A percentile compares a stretch with the other conserved stretches of the same genome.
phyloP scores from a whole-genome alignment of 306 rosid species.

The Heteromeles arbutifolia region DNA sequence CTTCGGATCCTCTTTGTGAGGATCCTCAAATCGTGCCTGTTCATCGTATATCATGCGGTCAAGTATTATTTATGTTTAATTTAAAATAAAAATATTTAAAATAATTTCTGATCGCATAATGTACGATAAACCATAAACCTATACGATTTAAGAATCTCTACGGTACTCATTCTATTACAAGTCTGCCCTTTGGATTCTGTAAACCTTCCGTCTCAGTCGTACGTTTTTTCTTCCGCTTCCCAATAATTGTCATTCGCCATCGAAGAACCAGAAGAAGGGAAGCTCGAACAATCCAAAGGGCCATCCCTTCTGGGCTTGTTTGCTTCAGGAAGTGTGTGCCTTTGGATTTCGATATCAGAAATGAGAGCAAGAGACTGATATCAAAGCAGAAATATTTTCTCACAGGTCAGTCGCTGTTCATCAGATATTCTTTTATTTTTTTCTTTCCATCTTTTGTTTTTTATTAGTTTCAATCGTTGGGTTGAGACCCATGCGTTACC shows the following conservation, averaged over 20 bases:
- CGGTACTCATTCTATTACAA: too few relatives aligned
- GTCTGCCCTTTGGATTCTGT: neutral
- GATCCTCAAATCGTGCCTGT: too few relatives aligned
- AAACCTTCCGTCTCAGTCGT: neutral
- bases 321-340: conserved; percentile 4
- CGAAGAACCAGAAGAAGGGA: neutral
- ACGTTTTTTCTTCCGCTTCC: neutral
- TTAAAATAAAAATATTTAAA: too few relatives aligned
- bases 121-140: too few relatives aligned
- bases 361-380: neutral
- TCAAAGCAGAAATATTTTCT: neutral
- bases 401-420: conserved; percentile 7
- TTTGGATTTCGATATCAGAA: conserved; percentile 19
- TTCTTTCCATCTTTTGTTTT: neutral
- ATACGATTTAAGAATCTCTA: rapidly evolving
- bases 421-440: neutral
- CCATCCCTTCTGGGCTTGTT: neutral
- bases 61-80: too few relatives aligned
- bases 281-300: neutral
- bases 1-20: too few relatives aligned
- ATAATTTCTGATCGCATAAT: too few relatives aligned
- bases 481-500: neutral
- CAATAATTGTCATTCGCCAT: neutral
- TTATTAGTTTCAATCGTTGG: neutral
- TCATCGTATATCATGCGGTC: rapidly evolving